phyloP scores from a whole-genome alignment of 208 protist species.

The Porcisia hertigi region DNA sequence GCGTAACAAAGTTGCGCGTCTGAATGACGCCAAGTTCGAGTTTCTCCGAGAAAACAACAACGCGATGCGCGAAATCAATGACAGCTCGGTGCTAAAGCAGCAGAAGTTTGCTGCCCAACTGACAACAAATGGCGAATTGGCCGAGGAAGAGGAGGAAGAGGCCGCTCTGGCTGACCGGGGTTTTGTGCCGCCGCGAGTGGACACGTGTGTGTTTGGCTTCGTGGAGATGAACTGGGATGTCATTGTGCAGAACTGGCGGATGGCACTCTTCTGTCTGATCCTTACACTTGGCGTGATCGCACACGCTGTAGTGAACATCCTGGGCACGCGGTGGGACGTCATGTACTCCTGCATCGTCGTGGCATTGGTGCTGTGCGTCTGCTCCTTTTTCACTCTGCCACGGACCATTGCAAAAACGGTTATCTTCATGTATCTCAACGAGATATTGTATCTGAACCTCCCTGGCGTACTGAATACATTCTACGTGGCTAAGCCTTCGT shows the following conservation, averaged over 20 bases:
- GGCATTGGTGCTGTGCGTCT: conserved; percentile 16
- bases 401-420: conserved; percentile 38
- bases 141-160: not conserved
- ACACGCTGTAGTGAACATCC: conserved; percentile 34
- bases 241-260: conserved; percentile 31
- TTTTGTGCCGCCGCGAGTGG: conserved; percentile 30
- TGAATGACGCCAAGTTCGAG: conserved; percentile 34
- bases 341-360: conserved; percentile 35
- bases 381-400: conserved; percentile 38
- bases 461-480: conserved; percentile 63
- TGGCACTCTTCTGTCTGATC: conserved; percentile 40
- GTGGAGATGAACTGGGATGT: conserved; percentile 37
- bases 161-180: conserved; percentile 7
- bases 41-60: conserved; percentile 16
- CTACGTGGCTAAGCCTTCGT: conserved; percentile 47
- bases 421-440: conserved; percentile 36
- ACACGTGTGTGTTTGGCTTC: conserved; percentile 22
- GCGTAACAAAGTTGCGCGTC: conserved; percentile 42
- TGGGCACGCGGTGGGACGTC: conserved; percentile 33
- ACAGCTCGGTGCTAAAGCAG: not conserved
- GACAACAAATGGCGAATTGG: not conserved
- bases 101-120: not conserved
- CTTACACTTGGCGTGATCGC: conserved; percentile 35
- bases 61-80: conserved; percentile 10
- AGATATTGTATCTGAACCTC: conserved; percentile 51